These are phyloP conservation scores for Yamadazyma sp. DNA, from an alignment of 805 yeast genomes.

Conservation along the genomic window DNA sequence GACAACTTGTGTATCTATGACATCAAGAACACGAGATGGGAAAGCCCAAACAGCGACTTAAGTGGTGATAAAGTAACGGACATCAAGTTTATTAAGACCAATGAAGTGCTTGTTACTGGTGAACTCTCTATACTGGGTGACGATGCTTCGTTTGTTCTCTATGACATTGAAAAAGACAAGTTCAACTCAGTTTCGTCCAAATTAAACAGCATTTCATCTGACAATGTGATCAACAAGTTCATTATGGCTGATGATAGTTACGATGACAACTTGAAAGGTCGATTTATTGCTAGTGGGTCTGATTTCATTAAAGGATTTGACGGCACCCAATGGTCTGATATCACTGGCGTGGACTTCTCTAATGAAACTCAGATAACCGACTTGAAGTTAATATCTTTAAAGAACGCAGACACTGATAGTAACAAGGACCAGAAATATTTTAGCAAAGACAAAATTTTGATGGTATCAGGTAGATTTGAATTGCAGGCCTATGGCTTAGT, in stretches of 20 bases:
- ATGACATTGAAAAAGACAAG: constrained; percentile 47
- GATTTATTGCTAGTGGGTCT: constrained; percentile 36
- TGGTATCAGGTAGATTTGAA: constrained; percentile 58
- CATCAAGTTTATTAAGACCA: constrained; percentile 45
- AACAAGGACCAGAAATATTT: constrained; percentile 38
- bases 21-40: constrained; percentile 54
- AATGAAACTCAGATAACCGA: constrained; percentile 43
- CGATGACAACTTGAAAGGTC: constrained; percentile 37
- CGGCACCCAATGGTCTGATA: constrained; percentile 47
- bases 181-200: constrained; percentile 19
- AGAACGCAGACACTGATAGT: constrained; percentile 20
- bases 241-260: constrained; percentile 46
- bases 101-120: constrained; percentile 50
- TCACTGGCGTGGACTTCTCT: constrained; percentile 34
- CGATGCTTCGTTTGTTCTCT: constrained; percentile 47
- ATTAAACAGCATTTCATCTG: constrained; percentile 8
- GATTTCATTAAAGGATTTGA: constrained; percentile 42
- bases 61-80: constrained; percentile 54
- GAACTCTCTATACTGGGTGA: constrained; percentile 43
- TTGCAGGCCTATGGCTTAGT: constrained; percentile 53
- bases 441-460: constrained; percentile 44
- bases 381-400: constrained; percentile 40
- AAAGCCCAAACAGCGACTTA: constrained; percentile 32
- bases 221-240: constrained; percentile 2
- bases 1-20: constrained; percentile 66